A percentile compares a stretch with the other conserved stretches of the same genome.
phyloP scores from a whole-genome alignment of 805 yeast species.

The Zygoascus tannicola region DNA sequence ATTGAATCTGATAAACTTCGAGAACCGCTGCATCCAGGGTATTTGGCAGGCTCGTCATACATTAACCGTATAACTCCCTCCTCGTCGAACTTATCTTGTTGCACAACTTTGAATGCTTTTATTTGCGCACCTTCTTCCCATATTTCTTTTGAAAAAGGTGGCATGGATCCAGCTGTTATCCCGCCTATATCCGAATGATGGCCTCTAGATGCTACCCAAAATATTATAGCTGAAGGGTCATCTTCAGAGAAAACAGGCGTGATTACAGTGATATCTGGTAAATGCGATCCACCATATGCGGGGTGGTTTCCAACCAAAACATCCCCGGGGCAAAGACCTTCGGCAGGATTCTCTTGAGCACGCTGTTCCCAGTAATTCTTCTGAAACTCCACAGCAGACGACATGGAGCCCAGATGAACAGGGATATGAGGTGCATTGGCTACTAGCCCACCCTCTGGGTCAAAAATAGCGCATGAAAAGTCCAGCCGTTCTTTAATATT shows the following conservation, averaged over 20 bases:
- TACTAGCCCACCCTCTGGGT: conserved; percentile 63
- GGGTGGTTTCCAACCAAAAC: conserved; percentile 75
- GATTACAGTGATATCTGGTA: conserved; percentile 86
- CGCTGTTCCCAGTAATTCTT: conserved; percentile 55
- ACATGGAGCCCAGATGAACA: conserved; percentile 81
- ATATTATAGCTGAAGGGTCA: conserved; percentile 44
- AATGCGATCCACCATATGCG: conserved; percentile 74
- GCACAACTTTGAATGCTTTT: conserved; percentile 63
- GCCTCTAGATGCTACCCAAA: conserved; percentile 89
- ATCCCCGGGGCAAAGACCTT: conserved; percentile 53
- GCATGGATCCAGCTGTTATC: conserved; percentile 86
- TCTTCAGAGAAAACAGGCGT: conserved; percentile 73
- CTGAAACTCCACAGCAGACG: conserved; percentile 64
- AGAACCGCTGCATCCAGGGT: conserved; percentile 84
- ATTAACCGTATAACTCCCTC: conserved; percentile 53
- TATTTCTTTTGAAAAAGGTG: conserved; percentile 76
- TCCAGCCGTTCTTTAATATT: conserved; percentile 79
- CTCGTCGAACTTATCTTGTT: conserved; percentile 66
- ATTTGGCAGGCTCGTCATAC: conserved; percentile 64
- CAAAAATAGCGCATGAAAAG: conserved; percentile 78
- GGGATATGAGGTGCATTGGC: conserved; percentile 89
- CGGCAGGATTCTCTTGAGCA: conserved; percentile 1
- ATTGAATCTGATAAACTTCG: conserved; percentile 76
- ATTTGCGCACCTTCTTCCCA: conserved; percentile 91
- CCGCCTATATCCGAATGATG: conserved; percentile 98